Evolutionary conservation across 78 protist genomes (phyloP).

Genomic region (Dictyostelium brefeldianum): DNA sequence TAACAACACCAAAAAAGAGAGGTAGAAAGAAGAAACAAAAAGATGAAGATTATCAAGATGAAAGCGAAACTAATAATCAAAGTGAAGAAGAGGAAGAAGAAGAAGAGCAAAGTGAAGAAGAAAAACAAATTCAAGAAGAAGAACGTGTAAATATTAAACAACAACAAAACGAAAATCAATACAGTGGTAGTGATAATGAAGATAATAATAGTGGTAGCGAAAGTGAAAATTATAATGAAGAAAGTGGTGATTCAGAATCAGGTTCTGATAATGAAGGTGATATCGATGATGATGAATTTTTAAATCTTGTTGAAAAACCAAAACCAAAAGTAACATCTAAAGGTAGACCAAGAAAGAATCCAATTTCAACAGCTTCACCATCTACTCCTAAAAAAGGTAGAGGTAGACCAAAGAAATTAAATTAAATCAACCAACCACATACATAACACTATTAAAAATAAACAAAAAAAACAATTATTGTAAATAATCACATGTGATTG

Average conservation of each 20-base stretch:
- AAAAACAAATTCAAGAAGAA: neutral
- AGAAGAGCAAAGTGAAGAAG: constrained; percentile 10
- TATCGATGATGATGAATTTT: constrained; percentile 12
- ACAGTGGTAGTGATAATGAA: neutral
- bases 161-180: too few species aligned
- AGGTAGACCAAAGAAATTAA: constrained; percentile 7
- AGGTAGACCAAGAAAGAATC: neutral
- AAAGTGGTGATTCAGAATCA: neutral
- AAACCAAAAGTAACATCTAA: neutral
- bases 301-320: constrained; percentile 7
- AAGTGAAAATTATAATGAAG: neutral
- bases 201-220: neutral
- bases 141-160: neutral
- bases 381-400: constrained; percentile 1
- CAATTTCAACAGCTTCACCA: neutral
- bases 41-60: neutral
- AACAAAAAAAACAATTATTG: neutral
- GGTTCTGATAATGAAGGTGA: neutral
- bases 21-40: neutral
- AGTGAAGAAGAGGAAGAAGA: neutral
- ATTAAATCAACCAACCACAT: too few species aligned
- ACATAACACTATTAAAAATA: too few species aligned
- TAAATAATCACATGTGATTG: neutral
- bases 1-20: constrained; percentile 2
- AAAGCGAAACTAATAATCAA: too few species aligned